Base-by-base conservation (phyloP, 2,329 filamentous ascomycete species). In the Arthrobotrys megalospora region DNA sequence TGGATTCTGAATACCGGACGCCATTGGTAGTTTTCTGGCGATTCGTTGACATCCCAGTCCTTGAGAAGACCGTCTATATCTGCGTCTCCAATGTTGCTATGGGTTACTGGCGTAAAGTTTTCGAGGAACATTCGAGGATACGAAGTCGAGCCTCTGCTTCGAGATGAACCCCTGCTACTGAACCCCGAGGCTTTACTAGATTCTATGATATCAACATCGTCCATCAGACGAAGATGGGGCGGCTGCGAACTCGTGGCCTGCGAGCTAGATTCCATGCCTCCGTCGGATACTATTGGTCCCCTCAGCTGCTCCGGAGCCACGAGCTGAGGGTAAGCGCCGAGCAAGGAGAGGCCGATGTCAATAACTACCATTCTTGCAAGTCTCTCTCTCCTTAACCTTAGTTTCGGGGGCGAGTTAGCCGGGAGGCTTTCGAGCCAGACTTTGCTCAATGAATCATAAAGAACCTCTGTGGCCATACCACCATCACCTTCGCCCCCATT, bases 331-430 rank as follows among this genome's bases (percentile, higher is more conserved):
- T 67, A 78, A 8, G 62, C 24, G 38, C 75, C 75, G 7, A 78
- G 19, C 3, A 67, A 78, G 2, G 62, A 78, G 14, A 78, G 67
- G 3, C 47, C 28, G 16, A 64, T 58, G 16, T 78, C 75, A 5
- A 63, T 65, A 2, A 67, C 58, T 16, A 72, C 8, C 75, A 78
- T 78, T 52, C 75, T 66, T n/a, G 75, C 67, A 16, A 78, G 64
- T 10, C 62, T 38, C 24, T 78, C 75, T 52, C 75, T 71, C 55
- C 75, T 67, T 36, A 78, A 64, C 24, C 75, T 67, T 24, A 65
- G 14, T 34, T 48, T 72, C 0, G 63, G 52, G n/a, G 75, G 75
- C 36, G 63, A 55, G 16, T 47, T 38, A 8, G 32, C 45, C 0
- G 75, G 67, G 8, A 78, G 53, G 0, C 52, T 47, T n/a, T 72